A percentile compares a stretch with the other conserved stretches of the same genome.
These are phyloP conservation scores for Diaporthe longicolla DNA, from an alignment of 2,329 filamentous ascomycete species.

Conservation along the genomic window DNA sequence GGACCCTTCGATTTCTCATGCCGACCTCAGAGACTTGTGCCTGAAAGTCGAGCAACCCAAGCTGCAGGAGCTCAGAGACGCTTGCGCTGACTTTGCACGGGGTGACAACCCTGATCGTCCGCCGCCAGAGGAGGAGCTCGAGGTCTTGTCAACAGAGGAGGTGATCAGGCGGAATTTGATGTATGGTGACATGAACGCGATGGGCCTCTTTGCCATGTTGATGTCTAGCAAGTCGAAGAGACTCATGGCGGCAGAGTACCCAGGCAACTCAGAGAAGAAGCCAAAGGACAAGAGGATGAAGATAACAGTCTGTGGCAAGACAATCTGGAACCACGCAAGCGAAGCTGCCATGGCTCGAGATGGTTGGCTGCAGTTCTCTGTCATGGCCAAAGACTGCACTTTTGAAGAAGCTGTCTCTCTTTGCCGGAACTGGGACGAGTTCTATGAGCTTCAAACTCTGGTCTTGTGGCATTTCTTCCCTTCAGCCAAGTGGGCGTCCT, in stretches of 20 bases:
- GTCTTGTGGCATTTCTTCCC: conserved; percentile 63
- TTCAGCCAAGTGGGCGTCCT: conserved; percentile 59
- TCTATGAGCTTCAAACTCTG: conserved; percentile 62
- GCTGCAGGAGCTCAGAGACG: conserved; percentile 65
- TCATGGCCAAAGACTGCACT: conserved; percentile 63
- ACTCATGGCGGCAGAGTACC: conserved; percentile 1
- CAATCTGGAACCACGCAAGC: conserved; percentile 66
- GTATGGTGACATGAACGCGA: conserved; percentile 47
- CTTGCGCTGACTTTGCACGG: conserved; percentile 63
- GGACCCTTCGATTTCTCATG: conserved; percentile 56
- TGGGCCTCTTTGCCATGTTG: conserved; percentile 47
- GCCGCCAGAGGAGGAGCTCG: conserved; percentile 50
- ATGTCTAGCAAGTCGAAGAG: conserved; percentile 45
- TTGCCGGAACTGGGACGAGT: conserved; percentile 65
- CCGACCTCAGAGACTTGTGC: conserved; percentile 62
- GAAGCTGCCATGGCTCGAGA: conserved; percentile 61
- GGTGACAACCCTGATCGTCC: conserved; percentile 50
- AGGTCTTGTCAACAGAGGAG: conserved; percentile 49
- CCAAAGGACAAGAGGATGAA: conserved; percentile 55
- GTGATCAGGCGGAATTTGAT: conserved; percentile 45
- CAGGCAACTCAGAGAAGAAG: conserved; percentile 51
- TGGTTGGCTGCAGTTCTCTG: conserved; percentile 65
- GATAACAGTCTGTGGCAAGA: conserved; percentile 62
- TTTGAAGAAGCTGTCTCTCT: conserved; percentile 61
- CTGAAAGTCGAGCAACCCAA: conserved; percentile 62